Percentiles rank a stretch among this genome's conserved stretches.
Conservation (phyloP, 805 yeast genomes). For the Sungouiozyma intestinalis region DNA sequence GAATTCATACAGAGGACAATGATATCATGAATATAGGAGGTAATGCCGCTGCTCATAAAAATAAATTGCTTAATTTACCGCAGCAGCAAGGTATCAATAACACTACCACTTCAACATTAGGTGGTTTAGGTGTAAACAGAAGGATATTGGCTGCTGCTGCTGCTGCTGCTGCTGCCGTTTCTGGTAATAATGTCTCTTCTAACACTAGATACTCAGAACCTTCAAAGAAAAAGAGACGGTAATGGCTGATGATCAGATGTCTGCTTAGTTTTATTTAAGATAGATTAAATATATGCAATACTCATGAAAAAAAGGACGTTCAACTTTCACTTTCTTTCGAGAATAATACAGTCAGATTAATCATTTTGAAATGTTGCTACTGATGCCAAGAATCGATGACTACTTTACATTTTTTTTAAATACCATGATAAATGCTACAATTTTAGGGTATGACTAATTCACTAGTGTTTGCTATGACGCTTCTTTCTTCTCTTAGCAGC, state of each 20-base stretch:
- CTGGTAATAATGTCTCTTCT: constrained; percentile 17
- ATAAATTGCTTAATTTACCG: constrained; percentile 13
- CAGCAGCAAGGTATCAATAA: constrained; percentile 15
- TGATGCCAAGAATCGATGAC: too few species aligned
- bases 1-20: constrained; percentile 79
- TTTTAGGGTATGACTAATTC: neutral
- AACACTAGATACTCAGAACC: constrained; percentile 17
- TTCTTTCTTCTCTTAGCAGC: constrained; percentile 59
- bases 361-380: too few species aligned
- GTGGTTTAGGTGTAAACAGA: constrained; percentile 28
- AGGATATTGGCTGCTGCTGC: constrained; percentile 31
- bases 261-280: too few species aligned
- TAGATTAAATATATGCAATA: too few species aligned
- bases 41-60: constrained; percentile 6
- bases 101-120: constrained; percentile 19
- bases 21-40: constrained; percentile 44
- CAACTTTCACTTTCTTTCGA: too few species aligned
- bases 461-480: constrained; percentile 32
- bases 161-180: constrained; percentile 30
- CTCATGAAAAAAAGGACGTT: neutral
- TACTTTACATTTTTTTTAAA: neutral
- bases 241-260: too few species aligned
- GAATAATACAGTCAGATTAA: too few species aligned
- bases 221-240: constrained; percentile 22
- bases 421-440: neutral